A percentile compares a stretch with the other conserved stretches of the same genome.
Conservation (phyloP, 768 basidiomycete species). For the Coprinellus micaceus region DNA sequence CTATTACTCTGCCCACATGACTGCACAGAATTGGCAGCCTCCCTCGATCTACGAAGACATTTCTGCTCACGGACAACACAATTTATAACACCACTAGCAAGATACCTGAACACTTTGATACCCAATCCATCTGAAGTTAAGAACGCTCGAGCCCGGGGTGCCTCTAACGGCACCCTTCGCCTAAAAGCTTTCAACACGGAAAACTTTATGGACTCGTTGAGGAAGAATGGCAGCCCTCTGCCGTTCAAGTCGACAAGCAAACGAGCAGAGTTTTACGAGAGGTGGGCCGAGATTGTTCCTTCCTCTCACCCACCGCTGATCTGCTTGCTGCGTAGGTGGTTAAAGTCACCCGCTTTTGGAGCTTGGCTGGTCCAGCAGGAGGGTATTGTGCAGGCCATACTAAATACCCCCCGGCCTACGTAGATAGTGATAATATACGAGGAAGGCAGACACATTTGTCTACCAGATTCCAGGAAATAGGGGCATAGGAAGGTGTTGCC, state of each 20-base stretch:
- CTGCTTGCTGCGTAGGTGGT: constrained; percentile 38
- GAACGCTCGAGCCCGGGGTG: constrained; percentile 21
- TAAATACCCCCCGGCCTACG: constrained; percentile 20
- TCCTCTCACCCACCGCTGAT: neutral
- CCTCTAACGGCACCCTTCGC: constrained; percentile 30
- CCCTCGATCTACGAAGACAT: constrained; percentile 68
- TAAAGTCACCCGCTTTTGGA: constrained; percentile 74
- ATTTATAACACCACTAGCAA: constrained; percentile 83
- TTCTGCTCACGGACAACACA: constrained; percentile 83
- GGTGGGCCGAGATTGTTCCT: constrained; percentile 16
- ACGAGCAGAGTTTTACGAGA: constrained; percentile 71
- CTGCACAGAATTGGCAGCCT: constrained; percentile 54
- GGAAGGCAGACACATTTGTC: no score
- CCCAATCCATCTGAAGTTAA: constrained; percentile 59
- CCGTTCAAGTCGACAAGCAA: constrained; percentile 70
- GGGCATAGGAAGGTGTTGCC: no score
- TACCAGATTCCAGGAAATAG: no score
- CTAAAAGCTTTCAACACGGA: constrained; percentile 68
- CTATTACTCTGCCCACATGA: neutral
- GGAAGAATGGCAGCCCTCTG: constrained; percentile 62
- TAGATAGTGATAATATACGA: no score
- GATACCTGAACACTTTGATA: constrained; percentile 87
- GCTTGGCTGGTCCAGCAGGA: constrained; percentile 78
- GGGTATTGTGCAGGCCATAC: constrained; percentile 57
- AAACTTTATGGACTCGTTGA: constrained; percentile 71